Percentiles rank a stretch among this genome's conserved stretches.
Evolutionary conservation across 169 alveolate genomes (phyloP).

Genomic region (Besnoitia besnoiti): DNA sequence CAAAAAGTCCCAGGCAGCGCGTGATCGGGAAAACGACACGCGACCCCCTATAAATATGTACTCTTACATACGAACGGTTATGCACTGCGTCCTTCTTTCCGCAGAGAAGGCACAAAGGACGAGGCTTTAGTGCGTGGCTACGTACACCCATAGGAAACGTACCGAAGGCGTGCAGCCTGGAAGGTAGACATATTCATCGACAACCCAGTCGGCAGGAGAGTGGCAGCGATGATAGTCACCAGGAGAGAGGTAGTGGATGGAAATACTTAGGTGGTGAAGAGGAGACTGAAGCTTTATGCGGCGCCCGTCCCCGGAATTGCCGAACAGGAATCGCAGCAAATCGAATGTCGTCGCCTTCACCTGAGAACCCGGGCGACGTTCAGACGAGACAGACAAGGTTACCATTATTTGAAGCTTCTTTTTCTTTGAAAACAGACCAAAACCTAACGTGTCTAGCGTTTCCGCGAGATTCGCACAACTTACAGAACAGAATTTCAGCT

Average conservation of each 20-base stretch:
- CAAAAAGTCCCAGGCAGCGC: no score
- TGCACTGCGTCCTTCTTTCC: background rate
- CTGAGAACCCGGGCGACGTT: background rate
- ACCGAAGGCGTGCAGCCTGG: slow-evolving; percentile 65
- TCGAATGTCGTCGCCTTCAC: slow-evolving; percentile 50
- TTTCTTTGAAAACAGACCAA: no score
- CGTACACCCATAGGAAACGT: background rate
- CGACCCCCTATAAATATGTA: no score
- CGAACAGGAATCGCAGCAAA: slow-evolving; percentile 25
- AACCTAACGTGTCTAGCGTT: no score
- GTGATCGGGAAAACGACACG: no score
- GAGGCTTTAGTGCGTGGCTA: background rate
- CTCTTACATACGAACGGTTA: no score
- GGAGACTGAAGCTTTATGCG: slow-evolving; percentile 11
- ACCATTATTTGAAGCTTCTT: no score
- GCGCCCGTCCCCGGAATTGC: background rate
- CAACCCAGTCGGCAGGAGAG: slow-evolving; percentile 56
- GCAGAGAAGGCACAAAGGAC: background rate
- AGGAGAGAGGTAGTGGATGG: slow-evolving; percentile 43
- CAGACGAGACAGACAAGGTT: no score
- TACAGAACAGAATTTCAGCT: no score
- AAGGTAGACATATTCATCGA: background rate
- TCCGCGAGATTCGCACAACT: no score
- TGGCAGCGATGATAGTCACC: slow-evolving; percentile 50
- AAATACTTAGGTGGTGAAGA: slow-evolving; percentile 11